These are phyloP conservation scores for Fusarium sp. DNA, from an alignment of 2,329 filamentous ascomycete genomes.

Conservation along the genomic window DNA sequence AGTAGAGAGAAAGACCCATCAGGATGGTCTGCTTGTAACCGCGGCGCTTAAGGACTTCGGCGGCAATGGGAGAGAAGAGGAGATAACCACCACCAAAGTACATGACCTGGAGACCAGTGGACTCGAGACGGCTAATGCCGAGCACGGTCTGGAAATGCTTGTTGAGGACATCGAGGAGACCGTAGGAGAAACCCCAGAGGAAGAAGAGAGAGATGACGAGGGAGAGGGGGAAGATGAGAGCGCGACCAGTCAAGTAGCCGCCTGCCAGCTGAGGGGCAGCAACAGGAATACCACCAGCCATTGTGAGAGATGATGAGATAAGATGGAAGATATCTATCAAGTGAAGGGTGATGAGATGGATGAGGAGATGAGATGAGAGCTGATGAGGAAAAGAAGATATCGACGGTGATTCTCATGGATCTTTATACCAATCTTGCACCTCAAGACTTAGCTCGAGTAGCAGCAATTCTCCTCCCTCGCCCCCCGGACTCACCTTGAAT, in stretches of 20 bases:
- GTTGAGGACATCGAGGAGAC: conserved; percentile 62
- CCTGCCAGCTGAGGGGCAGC: conserved; percentile 42
- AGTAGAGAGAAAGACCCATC: conserved; percentile 74
- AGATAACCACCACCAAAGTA: conserved; percentile 66
- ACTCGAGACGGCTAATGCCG: conserved; percentile 58
- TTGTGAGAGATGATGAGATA: conserved; percentile 20
- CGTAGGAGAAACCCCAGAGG: conserved; percentile 62
- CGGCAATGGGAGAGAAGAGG: conserved; percentile 63
- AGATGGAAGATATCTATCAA: conserved; percentile 12
- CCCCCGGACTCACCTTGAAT: neutral
- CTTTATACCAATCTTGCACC: conserved; percentile 34
- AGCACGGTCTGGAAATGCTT: conserved; percentile 62
- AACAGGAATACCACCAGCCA: conserved; percentile 44
- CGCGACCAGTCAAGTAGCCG: conserved; percentile 44
- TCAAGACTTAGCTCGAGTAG: neutral
- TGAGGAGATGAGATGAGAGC: conserved; percentile 19
- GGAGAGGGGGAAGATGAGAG: conserved; percentile 68
- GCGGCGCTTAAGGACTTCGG: conserved; percentile 71
- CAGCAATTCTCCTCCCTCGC: neutral
- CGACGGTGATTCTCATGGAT: conserved; percentile 1
- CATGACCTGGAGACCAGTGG: conserved; percentile 62
- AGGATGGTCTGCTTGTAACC: conserved; percentile 77
- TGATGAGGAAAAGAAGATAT: conserved; percentile 14
- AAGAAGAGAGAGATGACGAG: conserved; percentile 66
- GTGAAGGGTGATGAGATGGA: conserved; percentile 22